Percentiles rank a stretch among this genome's conserved stretches.
Evolutionary conservation across 2,329 filamentous ascomycete species (phyloP).

Genomic region (Xylaria sp.): DNA sequence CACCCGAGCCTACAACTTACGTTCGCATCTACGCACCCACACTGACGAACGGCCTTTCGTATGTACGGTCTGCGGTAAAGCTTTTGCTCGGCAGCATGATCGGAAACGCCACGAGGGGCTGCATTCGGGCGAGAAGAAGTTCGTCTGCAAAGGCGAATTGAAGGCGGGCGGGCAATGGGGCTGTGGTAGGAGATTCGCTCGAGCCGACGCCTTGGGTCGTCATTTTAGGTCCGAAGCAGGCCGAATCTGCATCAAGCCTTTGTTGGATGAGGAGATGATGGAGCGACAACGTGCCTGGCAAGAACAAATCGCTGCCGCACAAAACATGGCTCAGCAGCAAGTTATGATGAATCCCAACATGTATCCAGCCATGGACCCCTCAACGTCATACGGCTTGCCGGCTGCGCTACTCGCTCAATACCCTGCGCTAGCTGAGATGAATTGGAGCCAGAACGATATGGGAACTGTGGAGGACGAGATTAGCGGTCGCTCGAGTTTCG

Average conservation of each 20-base stretch:
- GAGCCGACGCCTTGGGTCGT: conserved; percentile 86
- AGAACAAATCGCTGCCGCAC: conserved; percentile 53
- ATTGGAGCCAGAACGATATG: conserved; percentile 66
- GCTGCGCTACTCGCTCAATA: conserved; percentile 87
- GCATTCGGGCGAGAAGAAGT: conserved; percentile 97
- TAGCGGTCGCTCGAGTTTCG: conserved; percentile 76
- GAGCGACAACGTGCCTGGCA: conserved; percentile 72
- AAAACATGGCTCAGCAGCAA: conserved; percentile 52
- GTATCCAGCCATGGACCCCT: conserved; percentile 55
- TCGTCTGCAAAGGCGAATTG: conserved; percentile 89
- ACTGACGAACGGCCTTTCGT: conserved; percentile 97
- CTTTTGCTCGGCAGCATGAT: conserved; percentile 95
- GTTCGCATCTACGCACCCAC: conserved; percentile 91
- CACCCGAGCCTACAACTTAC: conserved; percentile 91
- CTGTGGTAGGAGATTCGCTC: conserved; percentile 86
- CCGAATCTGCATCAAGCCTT: conserved; percentile 92
- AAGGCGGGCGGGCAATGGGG: conserved; percentile 83
- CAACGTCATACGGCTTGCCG: conserved; percentile 63
- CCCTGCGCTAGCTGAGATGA: conserved; percentile 83
- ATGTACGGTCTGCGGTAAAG: conserved; percentile 93
- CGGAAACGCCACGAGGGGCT: conserved; percentile 94
- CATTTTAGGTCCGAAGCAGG: conserved; percentile 96
- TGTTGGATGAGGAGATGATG: conserved; percentile 87
- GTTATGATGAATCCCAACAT: conserved; percentile 44
- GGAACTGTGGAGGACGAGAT: conserved; percentile 70